A percentile compares a stretch with the other conserved stretches of the same genome.
These are phyloP conservation scores for Pholiota adiposa DNA, from an alignment of 1,284 basidiomycete genomes.

Conservation along the genomic window DNA sequence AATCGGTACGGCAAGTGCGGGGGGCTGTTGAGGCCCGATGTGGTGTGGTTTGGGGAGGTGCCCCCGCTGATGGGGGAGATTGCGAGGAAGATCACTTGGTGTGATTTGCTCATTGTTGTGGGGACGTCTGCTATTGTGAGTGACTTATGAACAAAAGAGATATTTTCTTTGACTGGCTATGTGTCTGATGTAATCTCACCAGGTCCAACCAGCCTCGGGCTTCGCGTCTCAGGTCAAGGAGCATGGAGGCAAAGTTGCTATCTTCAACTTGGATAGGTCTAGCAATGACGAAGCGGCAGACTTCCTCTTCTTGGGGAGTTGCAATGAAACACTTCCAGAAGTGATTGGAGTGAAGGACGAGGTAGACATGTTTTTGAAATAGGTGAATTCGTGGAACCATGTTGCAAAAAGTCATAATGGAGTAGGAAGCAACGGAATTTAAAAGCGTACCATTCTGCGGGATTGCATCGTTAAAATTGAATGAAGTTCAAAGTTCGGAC, in stretches of 20 bases:
- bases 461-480: too few relatives aligned
- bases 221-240: conserved; percentile 33
- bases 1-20: conserved; percentile 20
- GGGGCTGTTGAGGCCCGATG: conserved; percentile 22
- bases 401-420: too few relatives aligned
- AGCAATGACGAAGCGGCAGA: conserved; percentile 45
- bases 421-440: too few relatives aligned
- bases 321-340: conserved; percentile 44
- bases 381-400: too few relatives aligned
- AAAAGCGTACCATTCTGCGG: too few relatives aligned
- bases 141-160: not conserved
- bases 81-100: conserved; percentile 14
- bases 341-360: conserved; percentile 18
- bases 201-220: conserved; percentile 38
- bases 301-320: conserved; percentile 52
- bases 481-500: too few relatives aligned
- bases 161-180: not conserved
- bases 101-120: conserved; percentile 49
- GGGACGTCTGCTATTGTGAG: conserved; percentile 46
- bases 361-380: too few relatives aligned
- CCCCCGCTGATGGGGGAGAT: conserved; percentile 30
- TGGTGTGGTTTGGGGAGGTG: conserved; percentile 29
- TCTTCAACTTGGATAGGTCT: conserved; percentile 57
- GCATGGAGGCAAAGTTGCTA: conserved; percentile 44
- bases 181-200: not conserved